Evolutionary conservation across 2,329 filamentous ascomycete genomes (phyloP), one percentile per base, ranked within the genome.

Genomic region (Ophiocordyceps robertsii): DNA sequence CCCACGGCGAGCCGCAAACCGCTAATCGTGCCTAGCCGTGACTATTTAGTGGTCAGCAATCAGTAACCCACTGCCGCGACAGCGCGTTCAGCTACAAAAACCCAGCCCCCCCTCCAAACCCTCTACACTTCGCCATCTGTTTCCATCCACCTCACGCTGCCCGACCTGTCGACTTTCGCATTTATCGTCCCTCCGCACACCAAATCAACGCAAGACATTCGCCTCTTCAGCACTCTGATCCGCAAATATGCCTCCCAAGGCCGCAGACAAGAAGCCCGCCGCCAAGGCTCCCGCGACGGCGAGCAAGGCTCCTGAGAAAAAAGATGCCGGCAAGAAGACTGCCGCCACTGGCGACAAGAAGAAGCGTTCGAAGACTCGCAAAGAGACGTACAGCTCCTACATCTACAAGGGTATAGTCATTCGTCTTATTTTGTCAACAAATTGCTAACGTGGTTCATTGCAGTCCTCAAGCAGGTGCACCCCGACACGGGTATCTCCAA

Each of bases 321-420:
- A 96, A 83, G 90, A 96, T 73, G 92, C 90, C 53, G 92, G 90
- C 76, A 98, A 98, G 86, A 98, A 96, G 84, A 96, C 92, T 40
- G 87, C 90, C 47, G 80, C 89, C 49, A 80, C 86, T 63, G 92
- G 92, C 52, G 92, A 96, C 59, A 96, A 96, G 88, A 98, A 98
- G 86, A 98, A 96, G 89, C 87, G 92, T 64, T 94, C 88, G 75
- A 98, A 98, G 89, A 86, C 89, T 55, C 83, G 92, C 73, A 96
- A 96, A 84, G 92, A 98, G 79, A 98, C 92, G n/a, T 98, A 98
- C 77, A 93, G 85, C 56, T 93, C 87, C 44, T 98, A 98, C 80
- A 98, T 98, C 73, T 98, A 96, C 85, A 98, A 96, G 78, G 92
- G 90, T 95, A 64, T 67, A 27, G 56, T 50, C 44, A 41, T 43